Evolutionary conservation across 2,329 filamentous ascomycete genomes (phyloP).

Genomic region (Colletotrichum sojae): DNA sequence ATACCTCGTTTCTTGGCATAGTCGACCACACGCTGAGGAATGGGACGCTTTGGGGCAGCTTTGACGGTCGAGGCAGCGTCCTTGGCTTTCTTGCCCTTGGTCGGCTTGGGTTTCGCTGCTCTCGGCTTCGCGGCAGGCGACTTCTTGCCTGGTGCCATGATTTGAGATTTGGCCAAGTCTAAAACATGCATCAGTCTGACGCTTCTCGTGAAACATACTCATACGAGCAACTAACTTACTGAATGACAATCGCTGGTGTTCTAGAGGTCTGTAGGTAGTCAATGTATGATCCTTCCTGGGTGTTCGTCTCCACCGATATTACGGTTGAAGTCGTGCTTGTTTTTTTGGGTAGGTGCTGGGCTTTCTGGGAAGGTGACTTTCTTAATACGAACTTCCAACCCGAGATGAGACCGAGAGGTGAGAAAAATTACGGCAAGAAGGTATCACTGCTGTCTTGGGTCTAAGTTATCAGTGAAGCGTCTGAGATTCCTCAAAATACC

Average conservation of each 20-base stretch:
- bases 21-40: background rate
- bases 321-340: too few relatives aligned
- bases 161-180: background rate
- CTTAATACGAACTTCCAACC: too few relatives aligned
- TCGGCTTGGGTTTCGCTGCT: background rate
- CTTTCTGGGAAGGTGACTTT: too few relatives aligned
- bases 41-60: background rate
- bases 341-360: too few relatives aligned
- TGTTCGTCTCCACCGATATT: too few relatives aligned
- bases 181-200: background rate
- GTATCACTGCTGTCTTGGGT: too few relatives aligned
- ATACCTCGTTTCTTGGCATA: conserved; percentile 15
- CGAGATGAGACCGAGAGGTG: too few relatives aligned
- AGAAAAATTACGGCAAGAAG: too few relatives aligned
- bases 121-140: conserved; percentile 1
- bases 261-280: too few relatives aligned
- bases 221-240: background rate
- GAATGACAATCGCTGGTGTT: too few relatives aligned
- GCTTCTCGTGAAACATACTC: background rate
- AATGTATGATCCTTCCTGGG: too few relatives aligned
- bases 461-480: background rate
- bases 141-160: conserved; percentile 14
- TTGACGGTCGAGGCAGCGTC: background rate
- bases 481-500: too few relatives aligned
- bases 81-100: background rate